These are phyloP conservation scores for Sporothrix pseudoabietina DNA, from an alignment of 2,329 filamentous ascomycete species.

Conservation along the genomic window DNA sequence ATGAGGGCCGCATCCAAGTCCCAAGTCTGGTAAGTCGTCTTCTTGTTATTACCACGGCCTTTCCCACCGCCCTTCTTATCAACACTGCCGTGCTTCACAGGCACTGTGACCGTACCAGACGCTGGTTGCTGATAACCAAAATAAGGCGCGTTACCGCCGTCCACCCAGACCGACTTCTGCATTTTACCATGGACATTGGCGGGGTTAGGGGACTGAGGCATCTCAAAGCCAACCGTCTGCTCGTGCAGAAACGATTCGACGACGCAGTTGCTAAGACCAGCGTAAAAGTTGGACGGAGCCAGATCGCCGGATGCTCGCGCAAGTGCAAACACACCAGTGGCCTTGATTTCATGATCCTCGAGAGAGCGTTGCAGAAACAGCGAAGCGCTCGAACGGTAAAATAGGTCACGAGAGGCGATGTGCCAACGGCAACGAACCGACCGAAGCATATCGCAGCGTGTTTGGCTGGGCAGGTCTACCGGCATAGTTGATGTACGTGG, in stretches of 20 bases:
- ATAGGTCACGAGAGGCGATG: constrained; percentile 45
- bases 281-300: constrained; percentile 51
- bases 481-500: constrained; percentile 31
- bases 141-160: constrained; percentile 27
- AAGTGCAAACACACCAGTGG: constrained; percentile 49
- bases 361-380: constrained; percentile 47
- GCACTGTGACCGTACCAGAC: neutral
- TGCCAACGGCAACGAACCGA: constrained; percentile 53
- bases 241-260: constrained; percentile 46
- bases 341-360: constrained; percentile 32
- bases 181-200: neutral
- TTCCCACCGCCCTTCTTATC: neutral
- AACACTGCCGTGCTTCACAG: neutral
- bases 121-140: constrained; percentile 29
- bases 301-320: constrained; percentile 51
- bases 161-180: neutral
- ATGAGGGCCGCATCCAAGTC: constrained; percentile 34
- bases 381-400: constrained; percentile 54
- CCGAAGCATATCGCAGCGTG: constrained; percentile 43
- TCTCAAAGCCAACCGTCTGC: neutral
- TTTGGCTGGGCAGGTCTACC: neutral
- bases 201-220: neutral
- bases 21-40: constrained; percentile 27
- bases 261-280: constrained; percentile 52
- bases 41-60: neutral